Evolutionary conservation across 2,329 filamentous ascomycete genomes (phyloP).

Genomic region (Ophiostoma fasciatum): DNA sequence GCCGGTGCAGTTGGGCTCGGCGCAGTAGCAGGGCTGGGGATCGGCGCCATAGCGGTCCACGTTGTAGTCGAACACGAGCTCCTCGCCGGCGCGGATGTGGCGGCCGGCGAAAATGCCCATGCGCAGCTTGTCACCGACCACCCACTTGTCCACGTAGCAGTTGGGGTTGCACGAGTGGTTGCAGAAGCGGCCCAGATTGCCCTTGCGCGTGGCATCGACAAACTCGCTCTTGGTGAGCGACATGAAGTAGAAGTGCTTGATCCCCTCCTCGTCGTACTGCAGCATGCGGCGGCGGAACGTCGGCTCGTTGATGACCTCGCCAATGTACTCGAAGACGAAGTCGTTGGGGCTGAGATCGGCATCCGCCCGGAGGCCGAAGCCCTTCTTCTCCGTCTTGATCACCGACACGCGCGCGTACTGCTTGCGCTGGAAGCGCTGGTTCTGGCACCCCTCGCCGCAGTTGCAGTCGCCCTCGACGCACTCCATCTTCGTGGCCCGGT

Average conservation of each 20-base stretch:
- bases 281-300: conserved; percentile 81
- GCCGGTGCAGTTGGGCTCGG: conserved; percentile 83
- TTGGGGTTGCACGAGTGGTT: conserved; percentile 99
- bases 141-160: conserved; percentile 99
- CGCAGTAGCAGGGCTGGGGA: conserved; percentile 93
- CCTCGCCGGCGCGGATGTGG: conserved; percentile 72
- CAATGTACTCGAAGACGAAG: conserved; percentile 97
- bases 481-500: conserved; percentile 95
- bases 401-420: conserved; percentile 85
- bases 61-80: conserved; percentile 98
- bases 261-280: conserved; percentile 88
- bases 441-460: conserved; percentile 78
- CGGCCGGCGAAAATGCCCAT: conserved; percentile 97
- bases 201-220: conserved; percentile 92
- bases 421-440: conserved; percentile 84
- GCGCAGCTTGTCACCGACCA: conserved; percentile 88
- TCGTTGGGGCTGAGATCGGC: conserved; percentile 63
- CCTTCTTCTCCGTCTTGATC: conserved; percentile 97
- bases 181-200: conserved; percentile 92
- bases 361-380: conserved; percentile 79
- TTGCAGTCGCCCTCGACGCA: conserved; percentile 71
- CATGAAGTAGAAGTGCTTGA: conserved; percentile 99
- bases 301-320: conserved; percentile 89
- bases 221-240: conserved; percentile 93
- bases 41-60: conserved; percentile 96